These are phyloP conservation scores for Annona squamosa DNA, from an alignment of 164 flowering plant species.

Conservation along the genomic window DNA sequence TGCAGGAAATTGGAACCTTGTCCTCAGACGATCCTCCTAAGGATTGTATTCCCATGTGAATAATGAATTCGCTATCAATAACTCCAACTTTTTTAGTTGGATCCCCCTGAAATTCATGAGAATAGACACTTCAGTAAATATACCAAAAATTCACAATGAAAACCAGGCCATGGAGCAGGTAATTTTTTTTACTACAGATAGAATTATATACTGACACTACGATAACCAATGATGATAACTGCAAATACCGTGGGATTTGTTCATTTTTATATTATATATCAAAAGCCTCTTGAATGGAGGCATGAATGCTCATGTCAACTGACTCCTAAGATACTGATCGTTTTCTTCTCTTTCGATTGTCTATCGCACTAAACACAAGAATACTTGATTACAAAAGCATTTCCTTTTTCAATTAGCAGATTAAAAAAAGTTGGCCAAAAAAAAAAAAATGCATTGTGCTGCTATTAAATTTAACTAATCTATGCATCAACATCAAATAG, in stretches of 20 bases:
- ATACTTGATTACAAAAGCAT: neutral
- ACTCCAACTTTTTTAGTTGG: conserved; percentile 69
- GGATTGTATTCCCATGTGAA: conserved; percentile 70
- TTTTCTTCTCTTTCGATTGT: neutral
- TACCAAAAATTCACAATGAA: neutral
- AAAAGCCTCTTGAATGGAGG: neutral
- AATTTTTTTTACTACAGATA: neutral
- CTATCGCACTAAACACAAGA: neutral
- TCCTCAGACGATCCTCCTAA: conserved; percentile 42
- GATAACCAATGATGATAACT: neutral
- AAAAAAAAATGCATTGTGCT: neutral
- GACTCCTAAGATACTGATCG: neutral
- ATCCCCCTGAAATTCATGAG: conserved; percentile 46
- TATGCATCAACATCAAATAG: neutral
- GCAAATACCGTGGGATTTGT: neutral
- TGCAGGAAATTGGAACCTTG: conserved; percentile 22
- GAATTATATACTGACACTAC: neutral
- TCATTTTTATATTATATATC: neutral
- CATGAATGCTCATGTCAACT: neutral
- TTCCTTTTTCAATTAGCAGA: neutral
- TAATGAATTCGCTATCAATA: conserved; percentile 61
- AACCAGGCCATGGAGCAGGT: neutral
- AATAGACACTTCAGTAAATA: neutral
- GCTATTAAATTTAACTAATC: neutral
- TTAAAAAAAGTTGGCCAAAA: neutral